Conservation (phyloP, 306 rosid species). For the Elaeagnus macrophylla region DNA sequence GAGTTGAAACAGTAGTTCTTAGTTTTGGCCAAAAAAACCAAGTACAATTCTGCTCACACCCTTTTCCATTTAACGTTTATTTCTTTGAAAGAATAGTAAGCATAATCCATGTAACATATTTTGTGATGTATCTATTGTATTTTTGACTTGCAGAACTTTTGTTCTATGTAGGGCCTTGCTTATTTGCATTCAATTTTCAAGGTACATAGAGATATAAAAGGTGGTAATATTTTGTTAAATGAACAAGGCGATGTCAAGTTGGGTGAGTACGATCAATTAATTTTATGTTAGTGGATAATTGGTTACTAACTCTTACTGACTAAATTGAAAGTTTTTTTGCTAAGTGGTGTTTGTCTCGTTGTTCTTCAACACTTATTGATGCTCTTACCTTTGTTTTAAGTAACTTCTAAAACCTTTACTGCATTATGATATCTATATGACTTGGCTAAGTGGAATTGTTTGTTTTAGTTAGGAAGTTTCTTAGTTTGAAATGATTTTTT, state of each 20-base stretch:
- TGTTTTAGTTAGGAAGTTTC: too few relatives aligned
- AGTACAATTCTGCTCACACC: neutral
- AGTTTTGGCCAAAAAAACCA: neutral
- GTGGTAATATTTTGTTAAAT: conserved; percentile 92
- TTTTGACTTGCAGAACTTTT: conserved; percentile 9
- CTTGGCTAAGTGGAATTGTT: neutral
- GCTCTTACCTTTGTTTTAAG: neutral
- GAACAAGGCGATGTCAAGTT: conserved; percentile 99
- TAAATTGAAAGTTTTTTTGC: neutral
- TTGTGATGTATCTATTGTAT: conserved; percentile 4
- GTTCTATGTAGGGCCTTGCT: conserved; percentile 66
- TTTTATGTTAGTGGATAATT: neutral
- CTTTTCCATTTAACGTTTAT: neutral
- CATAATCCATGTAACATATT: too few relatives aligned
- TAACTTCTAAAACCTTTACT: conserved; percentile 1
- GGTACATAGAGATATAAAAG: conserved; percentile 97
- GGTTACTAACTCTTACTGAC: neutral
- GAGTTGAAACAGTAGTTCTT: neutral
- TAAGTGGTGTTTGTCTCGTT: neutral
- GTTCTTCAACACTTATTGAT: neutral
- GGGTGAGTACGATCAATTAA: conserved; percentile 50
- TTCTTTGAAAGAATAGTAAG: neutral
- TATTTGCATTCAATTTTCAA: conserved; percentile 95
- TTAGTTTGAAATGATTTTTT: too few relatives aligned
- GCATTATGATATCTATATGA: neutral